A percentile compares a stretch with the other conserved stretches of the same genome.
Evolutionary conservation across 2,329 filamentous ascomycete species (phyloP).

Genomic region (Penicillium decumbens): DNA sequence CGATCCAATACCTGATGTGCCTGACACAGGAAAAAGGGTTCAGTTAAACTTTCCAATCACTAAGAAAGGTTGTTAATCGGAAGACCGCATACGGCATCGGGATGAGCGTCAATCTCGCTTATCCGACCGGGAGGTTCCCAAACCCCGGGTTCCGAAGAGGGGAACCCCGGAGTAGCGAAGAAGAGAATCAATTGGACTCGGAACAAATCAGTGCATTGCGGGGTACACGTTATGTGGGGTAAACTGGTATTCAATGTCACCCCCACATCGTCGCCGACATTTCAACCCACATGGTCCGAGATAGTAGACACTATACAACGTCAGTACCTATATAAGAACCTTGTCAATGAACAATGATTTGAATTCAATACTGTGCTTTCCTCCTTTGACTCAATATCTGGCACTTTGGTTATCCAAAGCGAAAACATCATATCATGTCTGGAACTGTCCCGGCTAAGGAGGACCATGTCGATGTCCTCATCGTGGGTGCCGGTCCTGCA

Average conservation of each 20-base stretch:
- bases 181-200: too few relatives aligned
- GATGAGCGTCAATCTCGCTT: not conserved
- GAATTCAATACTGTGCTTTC: not conserved
- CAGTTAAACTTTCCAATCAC: too few relatives aligned
- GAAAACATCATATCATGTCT: not conserved
- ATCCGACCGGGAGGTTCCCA: not conserved
- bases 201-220: too few relatives aligned
- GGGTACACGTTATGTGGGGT: too few relatives aligned
- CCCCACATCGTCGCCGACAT: not conserved
- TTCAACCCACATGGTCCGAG: not conserved
- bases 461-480: constrained; percentile 20
- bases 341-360: not conserved
- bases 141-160: not conserved
- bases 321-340: not conserved
- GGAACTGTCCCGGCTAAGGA: not conserved
- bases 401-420: too few relatives aligned
- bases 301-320: not conserved
- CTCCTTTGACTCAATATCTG: not conserved
- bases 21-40: too few relatives aligned
- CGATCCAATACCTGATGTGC: too few relatives aligned
- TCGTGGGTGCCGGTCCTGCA: constrained; percentile 51
- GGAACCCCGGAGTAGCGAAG: not conserved
- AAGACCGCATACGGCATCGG: not conserved
- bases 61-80: not conserved
- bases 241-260: not conserved